Conservation (phyloP, 2,329 filamentous ascomycete species). For the Aspergillus felis region DNA sequence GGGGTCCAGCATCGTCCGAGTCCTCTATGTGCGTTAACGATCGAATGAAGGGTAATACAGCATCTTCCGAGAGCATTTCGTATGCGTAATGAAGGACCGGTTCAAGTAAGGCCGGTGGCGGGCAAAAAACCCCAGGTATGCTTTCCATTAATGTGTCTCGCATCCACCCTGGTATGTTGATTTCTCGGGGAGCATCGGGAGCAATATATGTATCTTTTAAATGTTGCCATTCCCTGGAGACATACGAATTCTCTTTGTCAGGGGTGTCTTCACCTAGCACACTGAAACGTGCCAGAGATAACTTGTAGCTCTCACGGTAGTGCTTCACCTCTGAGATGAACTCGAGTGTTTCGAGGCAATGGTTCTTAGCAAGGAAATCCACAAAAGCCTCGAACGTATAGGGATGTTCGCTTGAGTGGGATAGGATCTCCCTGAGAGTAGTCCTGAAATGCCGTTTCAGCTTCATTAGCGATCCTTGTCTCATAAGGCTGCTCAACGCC, state of each 20-base stretch:
- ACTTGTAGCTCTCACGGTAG: not conserved
- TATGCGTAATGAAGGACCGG: not conserved
- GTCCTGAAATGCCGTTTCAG: not conserved
- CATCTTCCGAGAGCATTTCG: not conserved
- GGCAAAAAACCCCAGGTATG: not conserved
- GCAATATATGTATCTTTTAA: not conserved
- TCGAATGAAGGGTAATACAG: not conserved
- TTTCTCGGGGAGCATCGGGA: not conserved
- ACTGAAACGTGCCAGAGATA: not conserved
- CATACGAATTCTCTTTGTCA: not conserved
- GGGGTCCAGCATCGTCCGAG: not conserved
- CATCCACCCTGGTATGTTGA: not conserved
- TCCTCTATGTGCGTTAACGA: not conserved
- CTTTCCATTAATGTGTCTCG: not conserved
- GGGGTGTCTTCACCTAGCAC: not conserved
- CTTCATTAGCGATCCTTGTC: not conserved
- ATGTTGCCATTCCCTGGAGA: not conserved
- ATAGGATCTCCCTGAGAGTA: not conserved
- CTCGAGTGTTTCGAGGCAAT: not conserved
- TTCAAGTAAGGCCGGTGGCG: not conserved
- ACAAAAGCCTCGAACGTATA: not conserved
- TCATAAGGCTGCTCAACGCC: not conserved
- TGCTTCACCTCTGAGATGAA: not conserved
- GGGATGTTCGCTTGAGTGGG: not conserved
- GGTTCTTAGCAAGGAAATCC: not conserved